These are phyloP conservation scores for Cladosporium oxysporum DNA, from an alignment of 2,329 filamentous ascomycete species.

Conservation along the genomic window DNA sequence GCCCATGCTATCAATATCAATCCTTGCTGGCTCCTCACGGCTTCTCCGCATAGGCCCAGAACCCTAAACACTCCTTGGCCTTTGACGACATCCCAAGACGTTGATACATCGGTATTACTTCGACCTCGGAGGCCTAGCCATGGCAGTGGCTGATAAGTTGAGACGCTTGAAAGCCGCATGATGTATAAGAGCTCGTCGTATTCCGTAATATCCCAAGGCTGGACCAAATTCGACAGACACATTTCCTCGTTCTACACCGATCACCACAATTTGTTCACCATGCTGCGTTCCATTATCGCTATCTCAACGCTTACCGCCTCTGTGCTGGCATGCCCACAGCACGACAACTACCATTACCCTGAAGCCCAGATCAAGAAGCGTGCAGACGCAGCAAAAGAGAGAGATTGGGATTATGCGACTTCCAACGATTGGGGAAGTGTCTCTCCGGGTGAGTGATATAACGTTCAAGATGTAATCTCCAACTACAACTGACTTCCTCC, in stretches of 20 bases:
- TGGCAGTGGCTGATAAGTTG: background rate
- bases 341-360: constrained; percentile 18
- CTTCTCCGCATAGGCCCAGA: constrained; percentile 6
- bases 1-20: constrained; percentile 5
- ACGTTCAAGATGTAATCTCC: background rate
- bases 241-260: background rate
- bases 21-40: constrained; percentile 6
- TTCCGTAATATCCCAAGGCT: background rate
- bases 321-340: constrained; percentile 13
- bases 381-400: constrained; percentile 1
- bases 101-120: constrained; percentile 1
- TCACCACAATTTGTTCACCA: background rate
- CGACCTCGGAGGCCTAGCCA: background rate
- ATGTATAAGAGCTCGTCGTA: constrained; percentile 1
- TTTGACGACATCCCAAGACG: constrained; percentile 14
- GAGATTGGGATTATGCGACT: constrained; percentile 27
- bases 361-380: constrained; percentile 1
- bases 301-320: constrained; percentile 4
- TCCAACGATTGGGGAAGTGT: constrained; percentile 28
- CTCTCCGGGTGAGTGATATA: constrained; percentile 20
- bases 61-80: constrained; percentile 12
- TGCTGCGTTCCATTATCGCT: constrained; percentile 9
- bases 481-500: background rate
- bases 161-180: background rate
- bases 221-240: background rate